Evolutionary conservation across 202 grass and related monocot species (phyloP).

Genomic region (Dendrocalamus latiflorus): DNA sequence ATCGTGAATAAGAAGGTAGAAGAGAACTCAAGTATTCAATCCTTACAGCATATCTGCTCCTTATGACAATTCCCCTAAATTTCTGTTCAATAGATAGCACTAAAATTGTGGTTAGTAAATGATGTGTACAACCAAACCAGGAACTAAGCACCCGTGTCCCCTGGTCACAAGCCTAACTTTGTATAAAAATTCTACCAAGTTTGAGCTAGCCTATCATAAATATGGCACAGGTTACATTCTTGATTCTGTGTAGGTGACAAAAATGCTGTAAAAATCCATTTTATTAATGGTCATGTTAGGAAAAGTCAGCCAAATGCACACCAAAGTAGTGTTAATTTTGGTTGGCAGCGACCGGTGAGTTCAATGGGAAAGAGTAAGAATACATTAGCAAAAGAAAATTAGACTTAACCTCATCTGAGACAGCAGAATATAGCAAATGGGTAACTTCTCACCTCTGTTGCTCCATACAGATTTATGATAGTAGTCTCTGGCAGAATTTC

Average conservation of each 20-base stretch:
- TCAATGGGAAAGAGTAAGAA: not conserved
- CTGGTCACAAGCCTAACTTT: not conserved
- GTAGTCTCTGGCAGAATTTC: conserved; percentile 58
- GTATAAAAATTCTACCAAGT: not conserved
- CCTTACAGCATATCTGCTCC: too few species aligned
- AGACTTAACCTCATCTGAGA: not conserved
- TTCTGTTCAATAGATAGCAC: not conserved
- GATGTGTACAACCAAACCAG: not conserved
- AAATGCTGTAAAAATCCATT: not conserved
- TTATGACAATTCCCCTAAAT: not conserved
- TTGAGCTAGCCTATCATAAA: not conserved
- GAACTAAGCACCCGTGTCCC: not conserved
- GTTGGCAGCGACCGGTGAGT: not conserved
- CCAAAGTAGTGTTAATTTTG: not conserved
- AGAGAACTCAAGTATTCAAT: not conserved
- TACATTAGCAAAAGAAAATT: not conserved
- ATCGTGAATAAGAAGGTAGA: not conserved
- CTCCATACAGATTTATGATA: conserved; percentile 89
- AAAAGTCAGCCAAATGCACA: not conserved
- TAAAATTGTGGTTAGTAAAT: not conserved
- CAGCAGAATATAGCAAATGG: conserved; percentile 1
- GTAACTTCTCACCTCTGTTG: conserved; percentile 69
- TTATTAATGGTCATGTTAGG: not conserved
- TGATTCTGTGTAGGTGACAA: not conserved
- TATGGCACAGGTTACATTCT: not conserved